Evolutionary conservation across 2,329 filamentous ascomycete species (phyloP).

Genomic region (Colletotrichum tabaci): DNA sequence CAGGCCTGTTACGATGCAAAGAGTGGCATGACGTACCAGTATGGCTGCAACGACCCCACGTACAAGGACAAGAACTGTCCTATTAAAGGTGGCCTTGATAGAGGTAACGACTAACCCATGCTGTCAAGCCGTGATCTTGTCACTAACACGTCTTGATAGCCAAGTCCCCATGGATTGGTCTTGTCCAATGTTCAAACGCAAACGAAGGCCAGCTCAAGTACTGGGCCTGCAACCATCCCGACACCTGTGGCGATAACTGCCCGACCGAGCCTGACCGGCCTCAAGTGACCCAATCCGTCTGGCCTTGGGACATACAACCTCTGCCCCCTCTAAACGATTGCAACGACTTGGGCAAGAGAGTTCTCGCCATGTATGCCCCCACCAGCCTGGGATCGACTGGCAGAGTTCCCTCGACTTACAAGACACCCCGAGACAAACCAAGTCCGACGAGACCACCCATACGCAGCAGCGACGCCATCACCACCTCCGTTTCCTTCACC

Average conservation of each 20-base stretch:
- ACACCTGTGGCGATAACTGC: constrained; percentile 32
- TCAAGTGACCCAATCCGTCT: constrained; percentile 11
- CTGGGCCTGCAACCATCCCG: constrained; percentile 38
- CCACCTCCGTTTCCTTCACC: neutral
- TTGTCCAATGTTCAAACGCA: constrained; percentile 26
- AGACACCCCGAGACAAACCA: neutral
- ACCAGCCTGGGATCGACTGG: constrained; percentile 11
- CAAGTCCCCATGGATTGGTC: constrained; percentile 41
- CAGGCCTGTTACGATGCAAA: constrained; percentile 25
- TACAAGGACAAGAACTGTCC: constrained; percentile 37
- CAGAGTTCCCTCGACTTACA: constrained; percentile 8
- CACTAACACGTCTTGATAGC: neutral
- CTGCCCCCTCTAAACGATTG: constrained; percentile 21
- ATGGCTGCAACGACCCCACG: constrained; percentile 39
- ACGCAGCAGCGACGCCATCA: neutral
- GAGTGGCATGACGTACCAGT: constrained; percentile 28
- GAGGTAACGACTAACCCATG: neutral
- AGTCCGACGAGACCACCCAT: constrained; percentile 6
- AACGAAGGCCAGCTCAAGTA: constrained; percentile 33
- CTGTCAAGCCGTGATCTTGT: too few relatives aligned
- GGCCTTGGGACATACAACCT: constrained; percentile 21
- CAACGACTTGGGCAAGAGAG: constrained; percentile 19
- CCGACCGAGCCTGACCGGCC: constrained; percentile 7
- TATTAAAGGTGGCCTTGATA: constrained; percentile 23
- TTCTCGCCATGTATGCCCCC: constrained; percentile 27